These are phyloP conservation scores for Pyrenophora teres DNA, from an alignment of 2,329 filamentous ascomycete species.

Conservation along the genomic window DNA sequence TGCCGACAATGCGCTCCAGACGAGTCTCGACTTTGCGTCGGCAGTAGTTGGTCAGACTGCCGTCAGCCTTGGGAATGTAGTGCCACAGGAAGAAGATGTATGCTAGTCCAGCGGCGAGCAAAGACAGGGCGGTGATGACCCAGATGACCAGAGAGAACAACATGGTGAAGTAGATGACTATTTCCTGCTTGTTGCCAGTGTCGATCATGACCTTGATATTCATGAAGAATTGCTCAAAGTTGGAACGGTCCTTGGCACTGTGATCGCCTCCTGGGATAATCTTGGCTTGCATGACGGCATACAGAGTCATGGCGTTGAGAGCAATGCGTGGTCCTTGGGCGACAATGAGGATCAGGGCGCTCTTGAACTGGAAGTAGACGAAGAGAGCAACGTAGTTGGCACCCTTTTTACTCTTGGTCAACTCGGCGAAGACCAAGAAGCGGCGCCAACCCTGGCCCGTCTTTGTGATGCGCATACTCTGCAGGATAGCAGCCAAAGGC, in stretches of 20 bases:
- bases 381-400: conserved; percentile 89
- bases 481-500: conserved; percentile 79
- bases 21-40: conserved; percentile 88
- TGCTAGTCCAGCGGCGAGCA: conserved; percentile 75
- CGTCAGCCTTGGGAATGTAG: conserved; percentile 82
- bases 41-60: conserved; percentile 82
- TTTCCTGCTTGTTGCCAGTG: conserved; percentile 72
- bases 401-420: conserved; percentile 90
- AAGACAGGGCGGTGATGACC: conserved; percentile 75
- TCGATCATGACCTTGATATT: conserved; percentile 77
- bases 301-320: conserved; percentile 87
- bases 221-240: conserved; percentile 76
- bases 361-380: conserved; percentile 80
- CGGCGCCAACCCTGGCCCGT: conserved; percentile 79
- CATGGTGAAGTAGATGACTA: conserved; percentile 86
- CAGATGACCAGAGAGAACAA: conserved; percentile 88
- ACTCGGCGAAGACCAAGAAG: conserved; percentile 88
- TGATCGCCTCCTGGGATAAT: conserved; percentile 66
- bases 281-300: conserved; percentile 77
- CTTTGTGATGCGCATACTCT: conserved; percentile 75
- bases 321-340: conserved; percentile 92
- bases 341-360: conserved; percentile 83
- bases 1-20: conserved; percentile 80
- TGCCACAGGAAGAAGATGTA: conserved; percentile 92
- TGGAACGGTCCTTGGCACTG: conserved; percentile 63